Conservation (phyloP, 108 stramenopile genomes). For the Fragilaria radians region DNA sequence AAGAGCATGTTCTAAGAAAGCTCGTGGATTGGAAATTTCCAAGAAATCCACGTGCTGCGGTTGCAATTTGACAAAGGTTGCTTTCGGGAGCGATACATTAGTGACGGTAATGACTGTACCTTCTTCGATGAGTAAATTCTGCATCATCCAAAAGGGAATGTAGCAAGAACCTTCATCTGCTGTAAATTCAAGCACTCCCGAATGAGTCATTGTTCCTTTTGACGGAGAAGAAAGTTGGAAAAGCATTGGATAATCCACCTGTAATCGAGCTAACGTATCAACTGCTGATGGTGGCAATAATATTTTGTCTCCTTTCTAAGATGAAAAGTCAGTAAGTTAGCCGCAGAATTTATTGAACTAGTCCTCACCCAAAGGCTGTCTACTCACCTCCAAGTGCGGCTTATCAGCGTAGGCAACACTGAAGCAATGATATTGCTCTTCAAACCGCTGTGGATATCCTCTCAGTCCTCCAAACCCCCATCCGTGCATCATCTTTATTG, state of each 20-base stretch:
- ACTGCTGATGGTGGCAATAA: slow-evolving; percentile 95
- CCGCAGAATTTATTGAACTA: no score
- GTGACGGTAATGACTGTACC: slow-evolving; percentile 88
- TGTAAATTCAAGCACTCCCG: slow-evolving; percentile 98
- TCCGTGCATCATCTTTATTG: slow-evolving; percentile 19
- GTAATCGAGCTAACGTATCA: slow-evolving; percentile 89
- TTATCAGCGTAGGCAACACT: slow-evolving; percentile 86
- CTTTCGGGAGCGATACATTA: slow-evolving; percentile 92
- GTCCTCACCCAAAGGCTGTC: no score
- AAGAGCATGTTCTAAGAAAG: slow-evolving; percentile 93
- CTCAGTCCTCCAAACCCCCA: slow-evolving; percentile 24
- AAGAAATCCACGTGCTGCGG: slow-evolving; percentile 99
- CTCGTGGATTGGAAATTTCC: slow-evolving; percentile 97
- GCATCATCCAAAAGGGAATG: slow-evolving; percentile 99
- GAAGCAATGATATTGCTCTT: slow-evolving; percentile 92
- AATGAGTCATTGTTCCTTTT: slow-evolving; percentile 81
- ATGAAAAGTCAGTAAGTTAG: no score
- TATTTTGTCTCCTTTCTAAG: slow-evolving; percentile 94
- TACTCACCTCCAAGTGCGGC: slow-evolving; percentile 75
- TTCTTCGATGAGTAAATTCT: slow-evolving; percentile 87
- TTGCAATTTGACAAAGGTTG: slow-evolving; percentile 95
- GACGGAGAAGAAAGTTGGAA: slow-evolving; percentile 58
- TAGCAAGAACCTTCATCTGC: slow-evolving; percentile 96
- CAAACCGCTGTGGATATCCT: slow-evolving; percentile 41
- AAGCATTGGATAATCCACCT: slow-evolving; percentile 94